phyloP scores from a whole-genome alignment of 2,329 filamentous ascomycete species.

The Sporothrix sp. region DNA sequence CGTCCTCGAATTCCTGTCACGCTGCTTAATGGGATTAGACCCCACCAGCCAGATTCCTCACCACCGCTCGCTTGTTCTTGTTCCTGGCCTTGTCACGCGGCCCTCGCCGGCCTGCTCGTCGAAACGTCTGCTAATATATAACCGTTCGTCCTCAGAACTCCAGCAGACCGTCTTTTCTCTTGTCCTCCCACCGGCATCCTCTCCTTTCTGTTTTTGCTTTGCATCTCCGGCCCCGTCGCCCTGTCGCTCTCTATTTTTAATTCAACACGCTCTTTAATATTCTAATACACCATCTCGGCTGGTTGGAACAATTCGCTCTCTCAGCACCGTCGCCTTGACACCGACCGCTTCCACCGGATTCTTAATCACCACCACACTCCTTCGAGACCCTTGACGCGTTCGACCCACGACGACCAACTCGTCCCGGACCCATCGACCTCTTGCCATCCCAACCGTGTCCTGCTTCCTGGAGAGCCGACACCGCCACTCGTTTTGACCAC shows the following conservation, averaged over 20 bases:
- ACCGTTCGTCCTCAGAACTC: constrained; percentile 27
- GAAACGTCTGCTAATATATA: constrained; percentile 18
- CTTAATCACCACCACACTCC: constrained; percentile 19
- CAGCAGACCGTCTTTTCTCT: constrained; percentile 28
- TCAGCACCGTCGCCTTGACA: constrained; percentile 25
- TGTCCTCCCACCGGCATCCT: constrained; percentile 19
- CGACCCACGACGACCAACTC: constrained; percentile 10
- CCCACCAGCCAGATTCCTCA: constrained; percentile 7
- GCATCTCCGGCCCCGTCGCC: constrained; percentile 38
- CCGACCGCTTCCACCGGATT: constrained; percentile 15
- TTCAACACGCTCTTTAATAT: constrained; percentile 50
- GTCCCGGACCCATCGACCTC: constrained; percentile 4
- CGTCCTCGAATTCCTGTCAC: constrained; percentile 8
- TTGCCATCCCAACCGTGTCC: background rate
- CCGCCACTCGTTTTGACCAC: constrained; percentile 6
- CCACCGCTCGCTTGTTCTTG: background rate
- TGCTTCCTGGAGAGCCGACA: constrained; percentile 15
- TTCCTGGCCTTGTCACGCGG: background rate
- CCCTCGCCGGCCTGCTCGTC: background rate
- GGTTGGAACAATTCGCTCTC: constrained; percentile 32
- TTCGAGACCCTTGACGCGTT: constrained; percentile 24
- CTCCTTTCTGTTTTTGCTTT: constrained; percentile 22
- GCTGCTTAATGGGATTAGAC: constrained; percentile 9
- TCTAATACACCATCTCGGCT: constrained; percentile 37
- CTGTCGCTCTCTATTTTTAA: constrained; percentile 45